These are phyloP conservation scores for Vigna nakashimae DNA, from an alignment of 306 rosid genomes.

Conservation along the genomic window DNA sequence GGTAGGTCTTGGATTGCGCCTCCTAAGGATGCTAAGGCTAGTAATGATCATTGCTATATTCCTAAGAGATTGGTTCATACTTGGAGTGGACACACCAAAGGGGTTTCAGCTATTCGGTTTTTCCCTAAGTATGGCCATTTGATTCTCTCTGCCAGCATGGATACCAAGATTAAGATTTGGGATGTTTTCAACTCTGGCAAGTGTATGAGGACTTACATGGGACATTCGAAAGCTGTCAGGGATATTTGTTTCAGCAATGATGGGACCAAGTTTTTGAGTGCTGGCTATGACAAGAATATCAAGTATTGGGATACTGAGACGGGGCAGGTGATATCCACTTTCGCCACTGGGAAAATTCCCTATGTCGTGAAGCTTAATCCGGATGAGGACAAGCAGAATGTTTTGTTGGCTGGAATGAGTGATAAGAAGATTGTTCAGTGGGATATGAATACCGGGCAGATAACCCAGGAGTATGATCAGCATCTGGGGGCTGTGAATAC, in stretches of 20 bases:
- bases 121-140: conserved; percentile 91
- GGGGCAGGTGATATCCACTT: conserved; percentile 92
- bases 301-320: conserved; percentile 99
- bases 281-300: conserved; percentile 94
- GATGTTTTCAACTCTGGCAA: conserved; percentile 94
- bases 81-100: conserved; percentile 98
- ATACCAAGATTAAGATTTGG: conserved; percentile 97
- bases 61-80: conserved; percentile 97
- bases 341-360: conserved; percentile 90
- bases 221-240: conserved; percentile 87
- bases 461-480: conserved; percentile 98
- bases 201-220: conserved; percentile 98
- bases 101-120: conserved; percentile 92
- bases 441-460: conserved; percentile 95
- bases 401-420: conserved; percentile 96
- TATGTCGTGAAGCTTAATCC: conserved; percentile 96
- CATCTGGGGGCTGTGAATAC: conserved; percentile 99
- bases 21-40: conserved; percentile 91
- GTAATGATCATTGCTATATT: conserved; percentile 88
- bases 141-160: conserved; percentile 92
- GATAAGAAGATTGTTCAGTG: conserved; percentile 99
- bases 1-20: conserved; percentile 98
- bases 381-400: conserved; percentile 93
- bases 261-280: conserved; percentile 85
- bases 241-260: conserved; percentile 93